These are phyloP conservation scores for Cryptomeria japonica DNA, from an alignment of 75 land plant species.

Conservation along the genomic window DNA sequence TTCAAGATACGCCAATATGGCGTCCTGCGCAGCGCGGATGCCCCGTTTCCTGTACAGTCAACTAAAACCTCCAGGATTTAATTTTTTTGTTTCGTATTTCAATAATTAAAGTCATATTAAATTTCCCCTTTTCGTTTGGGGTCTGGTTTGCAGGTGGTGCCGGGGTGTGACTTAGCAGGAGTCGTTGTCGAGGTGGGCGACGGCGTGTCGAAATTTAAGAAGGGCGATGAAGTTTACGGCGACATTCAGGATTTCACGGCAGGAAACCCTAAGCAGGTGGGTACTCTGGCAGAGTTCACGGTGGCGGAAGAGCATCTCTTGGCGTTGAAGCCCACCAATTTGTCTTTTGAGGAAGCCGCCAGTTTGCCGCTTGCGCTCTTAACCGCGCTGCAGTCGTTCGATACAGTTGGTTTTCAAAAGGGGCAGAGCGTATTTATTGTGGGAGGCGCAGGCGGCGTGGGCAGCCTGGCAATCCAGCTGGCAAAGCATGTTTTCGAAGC, in stretches of 20 bases:
- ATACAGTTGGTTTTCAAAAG: conserved; percentile 24
- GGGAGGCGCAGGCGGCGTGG: conserved; percentile 60
- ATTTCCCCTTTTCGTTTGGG: neutral
- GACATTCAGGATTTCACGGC: conserved; percentile 31
- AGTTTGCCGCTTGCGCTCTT: conserved; percentile 47
- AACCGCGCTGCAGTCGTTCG: conserved; percentile 39
- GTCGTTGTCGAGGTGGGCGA: conserved; percentile 38
- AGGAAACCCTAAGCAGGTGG: conserved; percentile 31
- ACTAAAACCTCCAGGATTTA: neutral
- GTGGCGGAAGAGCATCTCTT: conserved; percentile 49
- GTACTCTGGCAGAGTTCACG: conserved; percentile 44
- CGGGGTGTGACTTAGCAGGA: conserved; percentile 49
- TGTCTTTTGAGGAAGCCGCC: conserved; percentile 48
- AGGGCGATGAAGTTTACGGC: conserved; percentile 56
- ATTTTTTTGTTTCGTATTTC: neutral
- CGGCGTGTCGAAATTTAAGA: conserved; percentile 36
- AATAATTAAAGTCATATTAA: neutral
- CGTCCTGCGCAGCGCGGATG: neutral
- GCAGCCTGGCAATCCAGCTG: conserved; percentile 46
- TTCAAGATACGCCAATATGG: conserved; percentile 15
- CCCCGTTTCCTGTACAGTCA: neutral
- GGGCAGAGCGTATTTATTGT: conserved; percentile 39
- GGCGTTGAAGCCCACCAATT: conserved; percentile 31
- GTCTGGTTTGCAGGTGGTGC: conserved; percentile 28
- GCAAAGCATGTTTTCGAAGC: conserved; percentile 52